phyloP scores from a whole-genome alignment of 345 rosid genomes.

The Eucalyptus virginea region DNA sequence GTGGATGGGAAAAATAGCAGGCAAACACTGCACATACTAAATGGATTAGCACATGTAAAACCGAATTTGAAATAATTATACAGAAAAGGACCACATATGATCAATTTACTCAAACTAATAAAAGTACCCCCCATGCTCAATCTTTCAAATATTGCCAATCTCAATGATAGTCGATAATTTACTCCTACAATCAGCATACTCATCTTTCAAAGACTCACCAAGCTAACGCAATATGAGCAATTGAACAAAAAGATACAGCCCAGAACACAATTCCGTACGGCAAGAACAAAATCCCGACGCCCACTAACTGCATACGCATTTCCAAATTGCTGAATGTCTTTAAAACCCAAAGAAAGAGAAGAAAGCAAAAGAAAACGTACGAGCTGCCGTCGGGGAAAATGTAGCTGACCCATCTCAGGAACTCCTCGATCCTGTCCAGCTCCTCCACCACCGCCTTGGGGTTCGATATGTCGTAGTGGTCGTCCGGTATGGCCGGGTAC shows the following conservation, averaged over 20 bases:
- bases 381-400: conserved; percentile 83
- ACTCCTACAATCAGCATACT: not conserved
- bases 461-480: conserved; percentile 41
- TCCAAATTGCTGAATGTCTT: not conserved
- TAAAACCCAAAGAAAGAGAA: not conserved
- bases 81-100: not conserved
- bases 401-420: conserved; percentile 88
- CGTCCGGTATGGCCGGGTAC: conserved; percentile 63
- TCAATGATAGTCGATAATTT: not conserved
- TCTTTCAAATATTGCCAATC: not conserved
- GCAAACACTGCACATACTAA: not conserved
- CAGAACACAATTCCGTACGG: not conserved
- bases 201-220: not conserved
- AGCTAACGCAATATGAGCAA: not conserved
- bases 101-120: not conserved
- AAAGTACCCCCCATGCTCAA: not conserved
- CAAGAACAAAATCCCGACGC: not conserved
- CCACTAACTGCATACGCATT: not conserved
- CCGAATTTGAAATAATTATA: not conserved
- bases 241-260: not conserved
- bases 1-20: not conserved
- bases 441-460: conserved; percentile 77
- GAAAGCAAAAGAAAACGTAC: conserved; percentile 22
- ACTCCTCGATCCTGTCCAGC: conserved; percentile 90
- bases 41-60: not conserved